phyloP scores from a whole-genome alignment of 2,329 filamentous ascomycete species.

The Stachybotrys echinatus region DNA sequence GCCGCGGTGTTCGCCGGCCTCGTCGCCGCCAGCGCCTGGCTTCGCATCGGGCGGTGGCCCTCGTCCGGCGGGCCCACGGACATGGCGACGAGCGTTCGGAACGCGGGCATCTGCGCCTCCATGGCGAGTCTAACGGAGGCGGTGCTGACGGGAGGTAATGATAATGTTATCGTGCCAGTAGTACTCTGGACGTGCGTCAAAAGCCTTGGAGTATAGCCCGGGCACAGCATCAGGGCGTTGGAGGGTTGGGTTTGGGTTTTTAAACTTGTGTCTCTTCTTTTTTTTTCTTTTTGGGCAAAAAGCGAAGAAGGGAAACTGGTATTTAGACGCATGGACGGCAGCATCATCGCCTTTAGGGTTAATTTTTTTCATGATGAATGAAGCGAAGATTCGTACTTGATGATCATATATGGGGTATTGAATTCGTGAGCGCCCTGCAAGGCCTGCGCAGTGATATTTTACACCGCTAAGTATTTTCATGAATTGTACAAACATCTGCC shows the following conservation, averaged over 20 bases:
- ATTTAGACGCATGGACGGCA: background rate
- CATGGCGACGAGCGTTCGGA: constrained; percentile 43
- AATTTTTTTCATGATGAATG: background rate
- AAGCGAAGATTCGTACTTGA: background rate
- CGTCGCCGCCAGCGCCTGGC: constrained; percentile 64
- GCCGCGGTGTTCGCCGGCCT: constrained; percentile 73
- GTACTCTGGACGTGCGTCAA: constrained; percentile 90
- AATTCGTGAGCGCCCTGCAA: background rate
- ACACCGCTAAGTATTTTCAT: no score
- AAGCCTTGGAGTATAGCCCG: constrained; percentile 50
- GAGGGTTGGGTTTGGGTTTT: no score
- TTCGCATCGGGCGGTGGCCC: constrained; percentile 71
- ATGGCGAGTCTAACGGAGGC: constrained; percentile 90
- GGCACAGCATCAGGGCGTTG: constrained; percentile 6
- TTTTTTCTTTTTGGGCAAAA: background rate
- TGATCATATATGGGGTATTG: background rate
- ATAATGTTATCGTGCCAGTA: constrained; percentile 95
- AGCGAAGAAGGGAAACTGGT: background rate
- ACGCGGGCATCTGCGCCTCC: constrained; percentile 66
- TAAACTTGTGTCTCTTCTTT: no score
- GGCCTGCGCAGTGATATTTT: background rate
- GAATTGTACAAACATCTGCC: no score
- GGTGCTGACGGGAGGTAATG: constrained; percentile 91
- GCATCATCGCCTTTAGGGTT: background rate
- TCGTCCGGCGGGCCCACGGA: constrained; percentile 37